Evolutionary conservation across 495 filamentous ascomycete species (phyloP).

Genomic region (Chaetomium cochliodes): DNA sequence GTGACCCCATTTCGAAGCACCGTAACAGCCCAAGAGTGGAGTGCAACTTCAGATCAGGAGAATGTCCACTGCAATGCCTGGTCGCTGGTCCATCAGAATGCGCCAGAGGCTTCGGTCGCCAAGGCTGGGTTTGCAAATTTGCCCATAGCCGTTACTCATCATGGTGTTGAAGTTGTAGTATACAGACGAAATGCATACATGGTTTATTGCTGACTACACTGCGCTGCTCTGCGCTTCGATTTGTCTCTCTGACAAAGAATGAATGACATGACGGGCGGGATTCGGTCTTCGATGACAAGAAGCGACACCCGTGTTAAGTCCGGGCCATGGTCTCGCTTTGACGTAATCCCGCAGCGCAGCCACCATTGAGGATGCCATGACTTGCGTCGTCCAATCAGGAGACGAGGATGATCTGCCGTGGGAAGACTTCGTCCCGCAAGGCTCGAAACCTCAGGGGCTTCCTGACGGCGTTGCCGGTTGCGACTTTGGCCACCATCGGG

Average conservation of each 20-base stretch:
- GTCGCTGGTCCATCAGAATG: not conserved
- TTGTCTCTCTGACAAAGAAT: not conserved
- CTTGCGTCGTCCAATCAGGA: conserved; percentile 10
- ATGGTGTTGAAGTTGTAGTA: not conserved
- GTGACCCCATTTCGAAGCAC: conserved; percentile 5
- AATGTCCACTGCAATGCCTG: not conserved
- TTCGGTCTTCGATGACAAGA: not conserved
- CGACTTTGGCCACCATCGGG: conserved; percentile 5
- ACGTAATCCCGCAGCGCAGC: conserved; percentile 18
- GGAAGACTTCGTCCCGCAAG: not conserved
- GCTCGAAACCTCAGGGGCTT: not conserved
- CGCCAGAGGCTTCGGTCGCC: not conserved
- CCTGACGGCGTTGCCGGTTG: conserved; percentile 3
- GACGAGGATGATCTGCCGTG: not conserved
- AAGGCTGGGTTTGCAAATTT: not conserved
- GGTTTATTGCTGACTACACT: not conserved
- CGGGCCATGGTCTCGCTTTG: conserved; percentile 1
- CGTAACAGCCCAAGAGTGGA: conserved; percentile 10
- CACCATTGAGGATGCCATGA: conserved; percentile 1
- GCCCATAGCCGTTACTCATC: not conserved
- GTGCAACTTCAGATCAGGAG: conserved; percentile 16
- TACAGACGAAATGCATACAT: no score
- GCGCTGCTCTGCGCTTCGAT: not conserved
- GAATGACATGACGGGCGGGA: not conserved
- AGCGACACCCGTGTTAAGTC: conserved; percentile 14